Evolutionary conservation across 345 rosid genomes (phyloP).

Genomic region (Pugionium dolabratum): DNA sequence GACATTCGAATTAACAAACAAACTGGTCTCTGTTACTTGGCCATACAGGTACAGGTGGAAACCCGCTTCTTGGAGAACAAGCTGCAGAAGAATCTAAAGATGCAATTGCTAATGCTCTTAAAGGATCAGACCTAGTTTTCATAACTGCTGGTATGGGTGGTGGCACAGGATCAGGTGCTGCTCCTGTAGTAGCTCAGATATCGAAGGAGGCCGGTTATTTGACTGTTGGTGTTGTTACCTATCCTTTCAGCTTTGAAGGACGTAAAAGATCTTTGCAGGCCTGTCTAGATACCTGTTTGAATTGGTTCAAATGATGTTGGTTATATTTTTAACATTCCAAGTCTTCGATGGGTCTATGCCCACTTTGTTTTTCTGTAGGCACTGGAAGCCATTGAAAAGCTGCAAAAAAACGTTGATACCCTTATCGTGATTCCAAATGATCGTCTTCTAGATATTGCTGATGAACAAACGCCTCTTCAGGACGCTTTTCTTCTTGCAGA

Average conservation of each 20-base stretch:
- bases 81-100: slow-evolving; percentile 99
- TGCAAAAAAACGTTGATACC: slow-evolving; percentile 94
- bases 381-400: slow-evolving; percentile 88
- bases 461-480: slow-evolving; percentile 96
- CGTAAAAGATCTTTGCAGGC: slow-evolving; percentile 95
- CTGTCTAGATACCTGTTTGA: slow-evolving; percentile 10
- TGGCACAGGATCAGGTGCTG: slow-evolving; percentile 99
- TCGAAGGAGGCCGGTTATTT: slow-evolving; percentile 89
- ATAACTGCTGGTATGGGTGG: slow-evolving; percentile 99
- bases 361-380: slow-evolving; percentile 55
- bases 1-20: background rate
- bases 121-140: slow-evolving; percentile 98
- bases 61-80: slow-evolving; percentile 93
- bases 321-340: background rate
- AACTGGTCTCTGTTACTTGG: slow-evolving; percentile 16
- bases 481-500: slow-evolving; percentile 99
- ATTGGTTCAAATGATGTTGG: slow-evolving; percentile 3
- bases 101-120: slow-evolving; percentile 81
- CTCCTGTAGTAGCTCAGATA: slow-evolving; percentile 94
- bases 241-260: slow-evolving; percentile 98
- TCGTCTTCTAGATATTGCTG: slow-evolving; percentile 91
- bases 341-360: background rate
- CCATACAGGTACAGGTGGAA: slow-evolving; percentile 89
- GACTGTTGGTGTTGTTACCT: slow-evolving; percentile 98
- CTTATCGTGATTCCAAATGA: slow-evolving; percentile 97